Percentiles rank a stretch among this genome's conserved stretches.
These are phyloP conservation scores for Aspergillus alliaceus DNA, from an alignment of 2,329 filamentous ascomycete species.

Conservation along the genomic window DNA sequence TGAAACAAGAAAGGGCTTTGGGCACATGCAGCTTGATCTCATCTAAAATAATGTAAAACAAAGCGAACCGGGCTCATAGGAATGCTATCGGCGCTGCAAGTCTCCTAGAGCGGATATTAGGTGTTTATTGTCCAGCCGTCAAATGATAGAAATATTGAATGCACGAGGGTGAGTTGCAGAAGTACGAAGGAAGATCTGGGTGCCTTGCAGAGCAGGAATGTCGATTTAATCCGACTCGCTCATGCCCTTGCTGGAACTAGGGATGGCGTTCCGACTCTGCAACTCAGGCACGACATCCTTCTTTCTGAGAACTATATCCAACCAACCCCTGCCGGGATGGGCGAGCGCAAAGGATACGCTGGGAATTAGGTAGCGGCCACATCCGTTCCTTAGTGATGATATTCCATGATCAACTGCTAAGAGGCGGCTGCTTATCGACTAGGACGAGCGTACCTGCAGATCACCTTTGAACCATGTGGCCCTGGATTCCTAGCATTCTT, in stretches of 20 bases:
- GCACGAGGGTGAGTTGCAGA: neutral
- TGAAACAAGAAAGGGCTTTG: neutral
- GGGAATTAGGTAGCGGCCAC: neutral
- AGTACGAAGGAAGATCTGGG: neutral
- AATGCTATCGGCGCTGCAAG: neutral
- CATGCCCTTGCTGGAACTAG: neutral
- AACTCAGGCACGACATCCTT: neutral
- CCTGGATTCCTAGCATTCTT: neutral
- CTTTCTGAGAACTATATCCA: neutral
- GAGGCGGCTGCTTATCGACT: neutral
- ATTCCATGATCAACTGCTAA: neutral
- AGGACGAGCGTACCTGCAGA: neutral
- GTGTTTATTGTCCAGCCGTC: neutral
- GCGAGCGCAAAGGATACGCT: neutral
- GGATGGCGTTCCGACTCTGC: neutral
- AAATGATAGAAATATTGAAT: neutral
- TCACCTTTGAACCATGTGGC: neutral
- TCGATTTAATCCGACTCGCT: neutral
- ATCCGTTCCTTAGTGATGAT: neutral
- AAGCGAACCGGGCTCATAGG: neutral
- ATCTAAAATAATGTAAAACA: neutral
- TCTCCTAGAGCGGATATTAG: neutral
- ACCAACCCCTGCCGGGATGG: neutral
- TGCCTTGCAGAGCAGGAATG: neutral
- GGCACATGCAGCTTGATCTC: neutral